Evolutionary conservation across 208 protist species (phyloP).

Genomic region (Acanthamoeba pearcei): DNA sequence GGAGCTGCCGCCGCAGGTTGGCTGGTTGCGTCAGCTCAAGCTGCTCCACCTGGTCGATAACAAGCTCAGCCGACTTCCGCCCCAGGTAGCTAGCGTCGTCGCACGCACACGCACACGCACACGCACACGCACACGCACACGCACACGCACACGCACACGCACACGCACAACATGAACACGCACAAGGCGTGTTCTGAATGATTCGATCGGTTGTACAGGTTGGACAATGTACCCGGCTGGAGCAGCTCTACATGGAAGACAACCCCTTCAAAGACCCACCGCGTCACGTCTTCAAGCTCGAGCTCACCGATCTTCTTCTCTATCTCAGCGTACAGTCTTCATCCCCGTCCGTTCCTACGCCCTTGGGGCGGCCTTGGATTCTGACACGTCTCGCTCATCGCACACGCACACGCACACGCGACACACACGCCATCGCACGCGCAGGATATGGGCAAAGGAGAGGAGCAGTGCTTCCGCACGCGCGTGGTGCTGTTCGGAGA

Average conservation of each 20-base stretch:
- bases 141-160: too few relatives aligned
- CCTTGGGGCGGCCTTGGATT: background rate
- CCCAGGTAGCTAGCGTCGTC: background rate
- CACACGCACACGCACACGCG: too few relatives aligned
- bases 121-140: too few relatives aligned
- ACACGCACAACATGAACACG: too few relatives aligned
- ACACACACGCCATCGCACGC: background rate
- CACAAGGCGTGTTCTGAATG: background rate
- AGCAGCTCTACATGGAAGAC: conserved; percentile 4
- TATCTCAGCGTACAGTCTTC: background rate
- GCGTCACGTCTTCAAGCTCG: background rate
- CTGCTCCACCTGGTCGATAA: background rate
- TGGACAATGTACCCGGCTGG: background rate
- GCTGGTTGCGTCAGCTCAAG: background rate
- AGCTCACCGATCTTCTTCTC: conserved; percentile 1
- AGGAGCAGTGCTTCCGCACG: background rate
- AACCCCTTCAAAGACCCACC: background rate
- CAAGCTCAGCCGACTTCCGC: background rate
- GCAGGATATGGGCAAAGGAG: background rate
- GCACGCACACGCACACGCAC: background rate
- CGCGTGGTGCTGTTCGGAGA: background rate
- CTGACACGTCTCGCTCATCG: background rate
- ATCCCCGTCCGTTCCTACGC: background rate
- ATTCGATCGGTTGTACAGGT: background rate
- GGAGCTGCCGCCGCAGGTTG: background rate